These are phyloP conservation scores for Cercospora beticola DNA, from an alignment of 2,329 filamentous ascomycete genomes.

Conservation along the genomic window DNA sequence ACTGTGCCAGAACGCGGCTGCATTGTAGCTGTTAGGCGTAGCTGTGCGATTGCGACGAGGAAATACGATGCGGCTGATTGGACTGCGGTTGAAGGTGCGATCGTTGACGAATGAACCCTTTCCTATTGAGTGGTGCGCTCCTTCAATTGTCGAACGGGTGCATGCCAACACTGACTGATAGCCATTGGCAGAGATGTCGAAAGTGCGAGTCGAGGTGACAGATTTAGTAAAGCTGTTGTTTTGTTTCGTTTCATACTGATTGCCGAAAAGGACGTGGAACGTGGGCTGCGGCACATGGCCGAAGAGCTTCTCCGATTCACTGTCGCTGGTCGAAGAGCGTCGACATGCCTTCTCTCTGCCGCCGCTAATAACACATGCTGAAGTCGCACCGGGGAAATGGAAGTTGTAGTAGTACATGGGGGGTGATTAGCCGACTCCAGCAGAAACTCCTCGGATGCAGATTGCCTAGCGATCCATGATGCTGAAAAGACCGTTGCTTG, in stretches of 20 bases:
- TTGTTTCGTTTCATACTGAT: conserved; percentile 33
- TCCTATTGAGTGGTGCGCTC: conserved; percentile 9
- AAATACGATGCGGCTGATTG: conserved; percentile 12
- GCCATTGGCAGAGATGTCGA: conserved; percentile 21
- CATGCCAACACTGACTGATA: conserved; percentile 6
- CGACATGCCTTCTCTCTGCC: conserved; percentile 22
- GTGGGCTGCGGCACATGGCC: conserved; percentile 19
- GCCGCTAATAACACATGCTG: conserved; percentile 38
- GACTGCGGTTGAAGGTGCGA: conserved; percentile 14
- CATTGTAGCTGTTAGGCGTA: conserved; percentile 3
- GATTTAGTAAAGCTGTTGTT: conserved; percentile 29
- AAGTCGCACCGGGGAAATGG: conserved; percentile 36
- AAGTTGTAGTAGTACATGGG: conserved; percentile 34
- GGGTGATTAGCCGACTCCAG: conserved; percentile 27
- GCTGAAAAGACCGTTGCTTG: conserved; percentile 20
- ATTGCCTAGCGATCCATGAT: conserved; percentile 26
- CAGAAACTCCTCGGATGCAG: conserved; percentile 31
- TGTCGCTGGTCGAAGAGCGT: conserved; percentile 24
- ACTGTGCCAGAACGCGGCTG: background rate
- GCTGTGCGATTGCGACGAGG: background rate
- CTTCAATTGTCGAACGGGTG: conserved; percentile 8
- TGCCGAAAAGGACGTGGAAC: conserved; percentile 28
- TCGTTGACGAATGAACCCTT: conserved; percentile 11
- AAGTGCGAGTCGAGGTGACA: conserved; percentile 26
- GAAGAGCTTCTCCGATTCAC: conserved; percentile 26